Percentiles rank a stretch among this genome's conserved stretches.
Conservation (phyloP, 768 basidiomycete genomes). For the Phylloporus arenicola region DNA sequence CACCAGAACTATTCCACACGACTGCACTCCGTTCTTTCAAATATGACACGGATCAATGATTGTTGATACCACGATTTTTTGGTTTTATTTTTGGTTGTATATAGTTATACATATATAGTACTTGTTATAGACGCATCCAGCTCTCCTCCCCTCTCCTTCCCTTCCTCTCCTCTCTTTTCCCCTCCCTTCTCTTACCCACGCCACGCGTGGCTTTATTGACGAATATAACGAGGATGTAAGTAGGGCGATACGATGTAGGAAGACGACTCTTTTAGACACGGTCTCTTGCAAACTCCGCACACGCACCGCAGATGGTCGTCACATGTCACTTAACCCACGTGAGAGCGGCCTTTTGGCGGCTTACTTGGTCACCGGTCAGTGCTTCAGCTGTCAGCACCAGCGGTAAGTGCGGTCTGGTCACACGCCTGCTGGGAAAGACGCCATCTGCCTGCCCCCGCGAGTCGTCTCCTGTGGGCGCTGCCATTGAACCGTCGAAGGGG, state of each 20-base stretch:
- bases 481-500: neutral
- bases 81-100: slow-evolving; percentile 16
- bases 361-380: neutral
- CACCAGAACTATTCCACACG: slow-evolving; percentile 2
- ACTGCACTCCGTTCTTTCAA: slow-evolving; percentile 10
- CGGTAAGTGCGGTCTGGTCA: neutral
- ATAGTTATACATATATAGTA: slow-evolving; percentile 31
- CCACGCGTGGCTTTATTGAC: neutral
- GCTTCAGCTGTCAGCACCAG: neutral
- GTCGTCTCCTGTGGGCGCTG: neutral
- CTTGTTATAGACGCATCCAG: slow-evolving; percentile 10
- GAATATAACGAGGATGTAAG: neutral
- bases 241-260: slow-evolving; percentile 14
- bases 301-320: neutral
- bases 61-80: slow-evolving; percentile 6
- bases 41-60: neutral
- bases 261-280: slow-evolving; percentile 3
- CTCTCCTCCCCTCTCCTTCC: neutral
- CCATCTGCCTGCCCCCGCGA: neutral
- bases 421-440: neutral
- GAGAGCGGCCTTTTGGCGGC: neutral
- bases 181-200: neutral
- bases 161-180: neutral
- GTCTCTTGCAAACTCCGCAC: slow-evolving; percentile 2
- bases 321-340: neutral